Base-by-base conservation (phyloP, 73 alveolate species). In the Paramecium bursaria region DNA sequence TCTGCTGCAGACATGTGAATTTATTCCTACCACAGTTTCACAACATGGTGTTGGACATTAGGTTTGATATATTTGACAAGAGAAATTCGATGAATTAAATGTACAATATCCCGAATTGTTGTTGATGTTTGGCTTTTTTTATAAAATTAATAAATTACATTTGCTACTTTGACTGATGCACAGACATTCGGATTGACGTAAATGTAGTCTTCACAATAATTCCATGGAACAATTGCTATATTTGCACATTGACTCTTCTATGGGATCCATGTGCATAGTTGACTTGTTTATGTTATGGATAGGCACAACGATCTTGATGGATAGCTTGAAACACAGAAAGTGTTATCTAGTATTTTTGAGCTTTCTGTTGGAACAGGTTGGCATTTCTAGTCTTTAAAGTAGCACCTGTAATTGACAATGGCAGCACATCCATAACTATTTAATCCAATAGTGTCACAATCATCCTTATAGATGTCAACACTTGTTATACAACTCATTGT, bases 21-120 rank as follows among this genome's bases (percentile, higher is more conserved):
- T 57, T 5, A 57, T 57, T 2, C 76, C 76, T 30, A 57, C 14
- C 27, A 57, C 27, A 14, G 27, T 50, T 30, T 30, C 14, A 26
- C 76, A 57, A 30, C 76, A 57, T 30, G 76, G 52, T 23, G 76
- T 57, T 30, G 76, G 15, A 57, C 76, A 57, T n/a, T 30, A 30
- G 1, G 31, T 50, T 30, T 57, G 27, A 30, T 30, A 57, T 0
- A 57, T 50, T 30, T 23, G 21, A 30, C 76, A 57, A n/a, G n/a
- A n/a, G n/a, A n/a, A n/a, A 29, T 57, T 57, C 3, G 49, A 7
- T 7, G 49, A 11, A 39, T 39, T 39, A 39, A 7, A 39, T 39
- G 5, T 39, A 11, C 49, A 39, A 39, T 39, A 39, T 5, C 49
- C 49, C 11, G 5, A 5, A 7, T 11, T 11, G 49, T 5, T 7